These are phyloP conservation scores for Saccharomycopsis hybrid DNA, from an alignment of 1,139 yeast genomes.

Conservation along the genomic window DNA sequence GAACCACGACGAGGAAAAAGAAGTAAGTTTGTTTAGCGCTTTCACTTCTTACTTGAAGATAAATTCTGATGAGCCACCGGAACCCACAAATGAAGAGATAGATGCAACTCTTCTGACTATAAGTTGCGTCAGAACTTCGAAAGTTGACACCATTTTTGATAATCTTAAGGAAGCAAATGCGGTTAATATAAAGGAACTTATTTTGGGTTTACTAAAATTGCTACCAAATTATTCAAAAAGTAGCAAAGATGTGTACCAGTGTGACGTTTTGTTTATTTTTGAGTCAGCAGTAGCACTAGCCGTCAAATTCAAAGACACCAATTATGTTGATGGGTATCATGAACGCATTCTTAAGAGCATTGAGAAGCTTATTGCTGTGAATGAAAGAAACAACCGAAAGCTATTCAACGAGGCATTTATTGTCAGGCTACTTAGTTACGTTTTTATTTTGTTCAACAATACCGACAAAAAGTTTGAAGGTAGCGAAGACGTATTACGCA, in stretches of 20 bases:
- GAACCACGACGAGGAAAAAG: constrained; percentile 56
- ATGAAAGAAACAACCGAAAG: constrained; percentile 18
- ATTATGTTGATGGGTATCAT: background rate
- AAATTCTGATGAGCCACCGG: constrained; percentile 76
- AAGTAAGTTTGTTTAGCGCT: constrained; percentile 74
- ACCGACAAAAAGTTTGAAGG: background rate
- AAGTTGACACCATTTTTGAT: constrained; percentile 45
- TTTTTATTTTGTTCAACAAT: constrained; percentile 8
- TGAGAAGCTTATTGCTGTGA: constrained; percentile 12
- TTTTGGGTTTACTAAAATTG: constrained; percentile 23
- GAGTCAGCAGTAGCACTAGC: constrained; percentile 51
- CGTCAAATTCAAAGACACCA: no score
- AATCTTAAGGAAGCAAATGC: constrained; percentile 34
- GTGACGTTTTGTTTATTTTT: constrained; percentile 48
- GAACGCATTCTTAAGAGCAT: constrained; percentile 10
- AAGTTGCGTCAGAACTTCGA: constrained; percentile 72
- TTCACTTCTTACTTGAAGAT: constrained; percentile 90
- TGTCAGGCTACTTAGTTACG: constrained; percentile 9
- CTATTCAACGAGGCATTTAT: constrained; percentile 8
- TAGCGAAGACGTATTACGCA: background rate
- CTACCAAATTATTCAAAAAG: constrained; percentile 28
- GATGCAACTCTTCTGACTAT: constrained; percentile 77
- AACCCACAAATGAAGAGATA: constrained; percentile 88
- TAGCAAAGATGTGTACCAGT: constrained; percentile 43
- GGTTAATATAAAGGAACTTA: constrained; percentile 27